Evolutionary conservation across 2,329 filamentous ascomycete species (phyloP), one percentile per base, ranked within the genome.

Genomic region (Drechslerella dactyloides): DNA sequence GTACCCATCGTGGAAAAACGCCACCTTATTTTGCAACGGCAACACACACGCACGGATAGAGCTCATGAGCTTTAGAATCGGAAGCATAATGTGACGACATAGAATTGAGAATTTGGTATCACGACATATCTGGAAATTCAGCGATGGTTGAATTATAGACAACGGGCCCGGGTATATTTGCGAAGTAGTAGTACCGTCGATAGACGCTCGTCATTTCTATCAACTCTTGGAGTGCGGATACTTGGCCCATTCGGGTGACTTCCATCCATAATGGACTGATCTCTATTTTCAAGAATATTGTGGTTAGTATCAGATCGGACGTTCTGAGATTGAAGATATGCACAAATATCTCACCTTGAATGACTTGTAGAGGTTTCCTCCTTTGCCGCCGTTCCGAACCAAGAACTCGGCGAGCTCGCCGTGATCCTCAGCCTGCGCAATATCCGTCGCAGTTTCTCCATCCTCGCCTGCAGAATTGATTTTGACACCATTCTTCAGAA

Each of bases 231-330:
- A 59, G 19, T 60, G 66, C 13, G 53, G 15, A 27, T 70, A 70
- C 17, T 59, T 64, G 6, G 46, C 40, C 66, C 66, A 70, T 33
- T 70, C 66, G 0, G 66, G 66, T 6, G 44, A 42, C 40, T 70
- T 70, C 66, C 66, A 70, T 8, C 66, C 66, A 30, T 70, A 70
- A 24, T 70, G 66, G n/a, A 70, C 66, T 2, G 59, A 64, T 50
- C 61, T 54, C 66, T 69, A 11, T 21, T 6, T 15, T 6, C 13
- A 6, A 40, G 46, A 54, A 27, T 1, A 10, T 21, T 58, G 4
- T 13, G 19, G 30, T 58, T 53, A 66, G 54, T 30, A 5, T 35
- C 15, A 15, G 11, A n/a, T 56, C 54, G 27, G 17, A 17, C n/a
- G 33, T 11, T 10, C 2, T 37, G n/a, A 21, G 24, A 51, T 15